Conservation (phyloP, 2,329 filamentous ascomycete genomes). For the Verticillium nubilum region DNA sequence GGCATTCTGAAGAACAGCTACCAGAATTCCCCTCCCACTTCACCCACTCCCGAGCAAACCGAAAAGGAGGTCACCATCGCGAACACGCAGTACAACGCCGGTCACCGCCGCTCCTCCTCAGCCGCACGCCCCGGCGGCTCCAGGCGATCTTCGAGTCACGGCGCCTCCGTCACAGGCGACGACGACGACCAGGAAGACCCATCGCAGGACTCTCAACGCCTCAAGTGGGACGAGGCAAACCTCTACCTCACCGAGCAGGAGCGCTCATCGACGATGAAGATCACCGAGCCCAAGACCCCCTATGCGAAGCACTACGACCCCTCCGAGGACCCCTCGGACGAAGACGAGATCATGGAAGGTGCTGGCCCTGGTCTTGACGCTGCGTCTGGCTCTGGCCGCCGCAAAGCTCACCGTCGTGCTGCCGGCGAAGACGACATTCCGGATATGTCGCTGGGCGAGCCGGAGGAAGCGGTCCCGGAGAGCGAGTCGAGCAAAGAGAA, state of each 20-base stretch:
- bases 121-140: constrained; percentile 57
- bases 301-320: constrained; percentile 92
- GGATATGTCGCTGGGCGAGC: constrained; percentile 84
- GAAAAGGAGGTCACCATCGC: constrained; percentile 88
- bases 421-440: constrained; percentile 70
- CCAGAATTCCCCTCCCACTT: constrained; percentile 52
- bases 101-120: constrained; percentile 74
- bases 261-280: constrained; percentile 95
- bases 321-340: constrained; percentile 77
- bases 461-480: constrained; percentile 66
- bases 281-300: constrained; percentile 96
- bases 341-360: constrained; percentile 60
- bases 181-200: constrained; percentile 43
- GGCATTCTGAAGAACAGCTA: constrained; percentile 93
- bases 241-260: constrained; percentile 96
- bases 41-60: constrained; percentile 45
- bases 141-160: constrained; percentile 63
- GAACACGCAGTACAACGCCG: constrained; percentile 93
- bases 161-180: constrained; percentile 36
- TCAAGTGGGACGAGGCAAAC: constrained; percentile 99
- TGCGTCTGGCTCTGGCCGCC: constrained; percentile 11
- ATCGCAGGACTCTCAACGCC: constrained; percentile 53
- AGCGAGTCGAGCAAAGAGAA: constrained; percentile 25
- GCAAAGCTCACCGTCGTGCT: constrained; percentile 14
- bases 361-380: constrained; percentile 53